phyloP scores from a whole-genome alignment of 179 eudicot genomes.

The Nepenthes alata region DNA sequence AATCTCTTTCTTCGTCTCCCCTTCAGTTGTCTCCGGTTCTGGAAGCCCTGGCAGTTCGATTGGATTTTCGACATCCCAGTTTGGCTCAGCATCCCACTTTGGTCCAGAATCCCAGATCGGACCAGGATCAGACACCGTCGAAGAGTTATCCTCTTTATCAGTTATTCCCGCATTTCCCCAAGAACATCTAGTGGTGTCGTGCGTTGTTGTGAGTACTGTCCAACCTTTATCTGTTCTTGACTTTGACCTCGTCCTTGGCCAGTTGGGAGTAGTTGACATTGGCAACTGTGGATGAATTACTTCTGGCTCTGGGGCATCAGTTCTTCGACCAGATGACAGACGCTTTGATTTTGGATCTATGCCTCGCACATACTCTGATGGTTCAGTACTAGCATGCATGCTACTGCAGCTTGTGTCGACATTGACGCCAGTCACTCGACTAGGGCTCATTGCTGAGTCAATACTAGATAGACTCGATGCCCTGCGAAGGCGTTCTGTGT shows the following conservation, averaged over 20 bases:
- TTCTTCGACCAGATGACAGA: conserved; percentile 69
- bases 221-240: conserved; percentile 76
- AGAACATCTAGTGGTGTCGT: conserved; percentile 57
- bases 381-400: conserved; percentile 71
- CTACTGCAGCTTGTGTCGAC: conserved; percentile 69
- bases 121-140: conserved; percentile 96
- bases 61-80: conserved; percentile 77
- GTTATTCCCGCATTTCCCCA: conserved; percentile 62
- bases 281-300: conserved; percentile 85
- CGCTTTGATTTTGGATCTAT: conserved; percentile 82
- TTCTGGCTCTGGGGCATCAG: conserved; percentile 64
- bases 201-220: conserved; percentile 55
- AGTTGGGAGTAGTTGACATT: conserved; percentile 62
- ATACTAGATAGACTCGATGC: conserved; percentile 93
- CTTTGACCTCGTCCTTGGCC: conserved; percentile 96
- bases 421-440: conserved; percentile 63
- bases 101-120: conserved; percentile 99
- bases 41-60: conserved; percentile 77
- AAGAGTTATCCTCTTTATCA: conserved; percentile 94
- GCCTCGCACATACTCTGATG: conserved; percentile 93
- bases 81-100: conserved; percentile 83
- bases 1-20: conserved; percentile 26
- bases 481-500: conserved; percentile 76
- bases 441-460: conserved; percentile 92
- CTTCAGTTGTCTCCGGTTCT: conserved; percentile 32